Percentiles rank a stretch among this genome's conserved stretches.
phyloP scores from a whole-genome alignment of 768 basidiomycete species.

The Gloeopeniophorella convolvens region DNA sequence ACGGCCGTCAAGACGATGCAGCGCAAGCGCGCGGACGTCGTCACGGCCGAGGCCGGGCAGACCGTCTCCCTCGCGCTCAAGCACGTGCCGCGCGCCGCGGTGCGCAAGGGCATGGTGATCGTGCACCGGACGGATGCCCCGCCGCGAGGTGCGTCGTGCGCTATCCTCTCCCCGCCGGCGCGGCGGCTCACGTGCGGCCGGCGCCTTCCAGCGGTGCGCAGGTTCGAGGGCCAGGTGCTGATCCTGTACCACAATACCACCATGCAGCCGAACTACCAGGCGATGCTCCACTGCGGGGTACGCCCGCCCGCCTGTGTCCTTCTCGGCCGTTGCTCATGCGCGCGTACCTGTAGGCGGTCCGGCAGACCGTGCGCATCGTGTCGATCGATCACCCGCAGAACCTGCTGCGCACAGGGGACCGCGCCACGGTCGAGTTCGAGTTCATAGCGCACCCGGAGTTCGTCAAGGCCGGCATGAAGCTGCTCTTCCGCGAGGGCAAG shows the following conservation, averaged over 20 bases:
- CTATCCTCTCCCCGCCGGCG: too few relatives aligned
- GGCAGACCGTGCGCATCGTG: constrained; percentile 89
- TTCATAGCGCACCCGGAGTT: constrained; percentile 91
- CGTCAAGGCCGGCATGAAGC: constrained; percentile 88
- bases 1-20: constrained; percentile 89
- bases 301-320: constrained; percentile 22
- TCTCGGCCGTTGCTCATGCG: constrained; percentile 9
- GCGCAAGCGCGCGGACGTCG: constrained; percentile 81
- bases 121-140: constrained; percentile 72
- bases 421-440: constrained; percentile 91
- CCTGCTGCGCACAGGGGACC: constrained; percentile 88
- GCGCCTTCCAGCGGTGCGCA: constrained; percentile 52
- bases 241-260: constrained; percentile 94
- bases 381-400: constrained; percentile 87
- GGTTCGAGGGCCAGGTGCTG: constrained; percentile 91
- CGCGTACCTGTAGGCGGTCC: constrained; percentile 53
- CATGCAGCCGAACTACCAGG: constrained; percentile 89
- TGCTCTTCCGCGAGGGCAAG: constrained; percentile 92
- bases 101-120: constrained; percentile 94
- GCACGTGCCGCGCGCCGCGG: constrained; percentile 68
- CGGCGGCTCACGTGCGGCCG: neutral
- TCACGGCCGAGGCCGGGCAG: constrained; percentile 89
- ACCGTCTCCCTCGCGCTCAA: constrained; percentile 92
- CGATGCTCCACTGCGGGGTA: constrained; percentile 91
- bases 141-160: constrained; percentile 55